phyloP scores from a whole-genome alignment of 768 basidiomycete genomes.

The Pleurotus ostreatus region DNA sequence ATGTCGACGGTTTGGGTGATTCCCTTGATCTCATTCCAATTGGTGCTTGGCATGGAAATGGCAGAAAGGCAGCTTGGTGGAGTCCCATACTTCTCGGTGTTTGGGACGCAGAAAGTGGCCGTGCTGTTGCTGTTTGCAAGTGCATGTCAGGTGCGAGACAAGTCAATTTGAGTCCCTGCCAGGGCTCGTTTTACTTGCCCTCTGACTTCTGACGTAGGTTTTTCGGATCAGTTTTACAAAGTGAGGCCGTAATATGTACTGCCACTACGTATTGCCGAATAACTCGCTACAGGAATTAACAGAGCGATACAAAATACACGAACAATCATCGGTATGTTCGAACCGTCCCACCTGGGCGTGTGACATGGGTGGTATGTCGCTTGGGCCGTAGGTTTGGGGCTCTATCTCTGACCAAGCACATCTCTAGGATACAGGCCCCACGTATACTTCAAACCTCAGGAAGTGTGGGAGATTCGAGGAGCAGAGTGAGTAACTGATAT shows the following conservation, averaged over 20 bases:
- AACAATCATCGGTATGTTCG: conserved; percentile 52
- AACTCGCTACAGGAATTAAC: conserved; percentile 46
- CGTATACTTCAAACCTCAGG: conserved; percentile 65
- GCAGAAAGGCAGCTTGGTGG: conserved; percentile 90
- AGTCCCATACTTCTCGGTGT: conserved; percentile 80
- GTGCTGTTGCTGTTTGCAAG: conserved; percentile 78
- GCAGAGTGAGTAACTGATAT: conserved; percentile 47
- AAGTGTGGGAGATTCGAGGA: conserved; percentile 89
- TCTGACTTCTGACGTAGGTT: conserved; percentile 38
- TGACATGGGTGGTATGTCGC: conserved; percentile 54
- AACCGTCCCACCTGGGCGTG: conserved; percentile 51
- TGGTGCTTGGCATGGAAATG: conserved; percentile 88
- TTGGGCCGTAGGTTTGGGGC: too few relatives aligned
- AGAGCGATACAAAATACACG: conserved; percentile 53
- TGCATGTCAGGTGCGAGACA: conserved; percentile 69
- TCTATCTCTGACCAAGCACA: conserved; percentile 1
- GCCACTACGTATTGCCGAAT: not conserved
- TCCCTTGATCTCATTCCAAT: conserved; percentile 68
- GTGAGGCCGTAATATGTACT: conserved; percentile 27
- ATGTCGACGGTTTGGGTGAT: conserved; percentile 77
- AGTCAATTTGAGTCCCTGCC: not conserved
- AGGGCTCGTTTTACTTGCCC: not conserved
- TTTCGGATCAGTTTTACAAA: conserved; percentile 81
- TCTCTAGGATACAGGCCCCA: conserved; percentile 56
- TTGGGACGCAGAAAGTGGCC: conserved; percentile 61